Percentiles rank a stretch among this genome's conserved stretches.
phyloP scores from a whole-genome alignment of 2,329 filamentous ascomycete species.

The Colletotrichum ledebouriae region DNA sequence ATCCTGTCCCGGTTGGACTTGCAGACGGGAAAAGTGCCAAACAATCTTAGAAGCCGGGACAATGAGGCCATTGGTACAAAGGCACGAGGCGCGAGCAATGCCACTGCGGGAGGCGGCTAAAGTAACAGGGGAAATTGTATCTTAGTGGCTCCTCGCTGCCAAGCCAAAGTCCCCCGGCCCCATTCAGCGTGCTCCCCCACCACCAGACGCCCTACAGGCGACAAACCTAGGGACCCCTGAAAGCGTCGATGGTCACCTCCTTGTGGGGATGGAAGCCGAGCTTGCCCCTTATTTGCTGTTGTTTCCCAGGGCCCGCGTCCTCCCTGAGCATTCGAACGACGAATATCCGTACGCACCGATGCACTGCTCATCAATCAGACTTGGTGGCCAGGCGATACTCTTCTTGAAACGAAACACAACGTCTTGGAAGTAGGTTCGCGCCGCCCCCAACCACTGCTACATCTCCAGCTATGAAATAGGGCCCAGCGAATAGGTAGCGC shows the following conservation, averaged over 20 bases:
- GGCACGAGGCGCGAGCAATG: constrained; percentile 11
- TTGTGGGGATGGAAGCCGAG: constrained; percentile 23
- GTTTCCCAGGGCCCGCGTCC: constrained; percentile 1
- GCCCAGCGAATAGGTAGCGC: constrained; percentile 25
- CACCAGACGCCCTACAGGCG: no score
- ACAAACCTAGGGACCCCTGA: constrained; percentile 36
- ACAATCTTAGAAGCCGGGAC: not conserved
- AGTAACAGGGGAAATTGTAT: constrained; percentile 31
- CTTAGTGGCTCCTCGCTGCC: constrained; percentile 26
- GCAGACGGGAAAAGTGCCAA: constrained; percentile 4
- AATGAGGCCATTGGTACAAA: constrained; percentile 28
- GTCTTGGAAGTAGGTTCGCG: constrained; percentile 19
- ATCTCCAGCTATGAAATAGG: constrained; percentile 2
- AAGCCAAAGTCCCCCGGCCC: constrained; percentile 9
- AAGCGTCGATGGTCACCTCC: not conserved
- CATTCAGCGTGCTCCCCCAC: not conserved
- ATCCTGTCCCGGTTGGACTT: not conserved
- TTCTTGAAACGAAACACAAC: constrained; percentile 38
- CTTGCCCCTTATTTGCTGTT: constrained; percentile 28
- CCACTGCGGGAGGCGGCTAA: constrained; percentile 24
- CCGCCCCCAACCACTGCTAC: constrained; percentile 21
- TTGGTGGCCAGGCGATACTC: constrained; percentile 8
- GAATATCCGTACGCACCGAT: constrained; percentile 20
- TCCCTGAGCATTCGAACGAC: constrained; percentile 23
- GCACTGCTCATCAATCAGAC: not conserved